Conservation (phyloP, 1,139 yeast genomes). For the Geotrichum cucujoidarum region DNA sequence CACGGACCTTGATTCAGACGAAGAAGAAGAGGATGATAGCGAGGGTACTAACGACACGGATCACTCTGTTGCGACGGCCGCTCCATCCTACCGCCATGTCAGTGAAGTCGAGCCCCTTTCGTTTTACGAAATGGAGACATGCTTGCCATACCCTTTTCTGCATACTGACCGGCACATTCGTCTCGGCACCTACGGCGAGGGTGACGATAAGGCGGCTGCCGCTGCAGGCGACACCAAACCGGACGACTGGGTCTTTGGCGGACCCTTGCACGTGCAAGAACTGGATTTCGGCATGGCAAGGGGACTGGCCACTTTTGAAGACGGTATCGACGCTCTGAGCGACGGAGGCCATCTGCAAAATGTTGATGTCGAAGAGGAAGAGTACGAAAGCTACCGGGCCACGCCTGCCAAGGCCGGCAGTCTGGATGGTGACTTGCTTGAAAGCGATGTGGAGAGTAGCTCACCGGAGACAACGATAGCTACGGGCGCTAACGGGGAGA, state of each 20-base stretch:
- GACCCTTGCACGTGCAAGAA: constrained; percentile 19
- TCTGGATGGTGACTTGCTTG: constrained; percentile 9
- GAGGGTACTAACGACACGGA: neutral
- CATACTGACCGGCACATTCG: constrained; percentile 40
- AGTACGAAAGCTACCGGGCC: constrained; percentile 17
- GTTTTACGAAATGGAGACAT: constrained; percentile 62
- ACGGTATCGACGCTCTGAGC: neutral
- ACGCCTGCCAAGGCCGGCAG: neutral
- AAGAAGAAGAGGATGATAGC: neutral
- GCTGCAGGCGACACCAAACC: no score
- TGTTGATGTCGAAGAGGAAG: neutral
- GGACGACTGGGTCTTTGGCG: constrained; percentile 22
- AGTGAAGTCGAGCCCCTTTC: constrained; percentile 44
- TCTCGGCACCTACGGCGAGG: constrained; percentile 27
- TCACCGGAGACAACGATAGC: constrained; percentile 1
- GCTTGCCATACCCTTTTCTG: constrained; percentile 50
- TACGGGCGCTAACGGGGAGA: neutral
- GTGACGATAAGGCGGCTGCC: constrained; percentile 14
- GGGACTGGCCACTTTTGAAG: constrained; percentile 27
- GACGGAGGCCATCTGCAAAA: neutral
- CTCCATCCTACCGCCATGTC: neutral
- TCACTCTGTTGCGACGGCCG: no score
- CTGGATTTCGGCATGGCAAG: constrained; percentile 30
- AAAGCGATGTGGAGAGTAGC: constrained; percentile 23
- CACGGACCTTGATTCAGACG: neutral